A percentile compares a stretch with the other conserved stretches of the same genome.
These are phyloP conservation scores for Seminavis robusta DNA, from an alignment of 108 stramenopile species.

Conservation along the genomic window DNA sequence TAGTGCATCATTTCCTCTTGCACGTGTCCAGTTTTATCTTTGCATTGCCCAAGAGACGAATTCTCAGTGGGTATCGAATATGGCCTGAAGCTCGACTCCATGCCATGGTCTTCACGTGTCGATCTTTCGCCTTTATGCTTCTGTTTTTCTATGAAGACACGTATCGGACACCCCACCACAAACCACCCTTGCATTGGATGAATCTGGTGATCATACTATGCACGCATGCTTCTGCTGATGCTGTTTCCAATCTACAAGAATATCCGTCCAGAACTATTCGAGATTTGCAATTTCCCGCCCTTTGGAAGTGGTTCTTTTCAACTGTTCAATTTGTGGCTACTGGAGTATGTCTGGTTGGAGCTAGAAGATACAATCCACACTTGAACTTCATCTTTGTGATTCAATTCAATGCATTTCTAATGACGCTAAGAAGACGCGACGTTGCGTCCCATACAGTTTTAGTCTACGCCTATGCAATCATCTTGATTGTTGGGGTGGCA, in stretches of 20 bases:
- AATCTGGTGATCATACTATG: neutral
- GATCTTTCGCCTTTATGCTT: neutral
- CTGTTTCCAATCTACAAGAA: neutral
- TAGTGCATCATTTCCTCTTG: slow-evolving; percentile 1
- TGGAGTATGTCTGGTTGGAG: too few relatives aligned
- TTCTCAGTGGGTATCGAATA: slow-evolving; percentile 4
- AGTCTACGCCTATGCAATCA: neutral
- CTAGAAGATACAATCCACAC: neutral
- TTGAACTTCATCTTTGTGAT: neutral
- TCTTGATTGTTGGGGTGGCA: slow-evolving; percentile 1
- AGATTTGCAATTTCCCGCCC: neutral
- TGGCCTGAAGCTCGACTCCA: slow-evolving; percentile 11
- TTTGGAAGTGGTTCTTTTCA: slow-evolving; percentile 3
- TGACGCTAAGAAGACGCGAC: slow-evolving; percentile 8
- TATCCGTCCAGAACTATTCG: neutral
- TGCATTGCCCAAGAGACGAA: slow-evolving; percentile 1
- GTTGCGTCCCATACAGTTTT: slow-evolving; percentile 1
- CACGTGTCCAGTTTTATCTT: slow-evolving; percentile 1
- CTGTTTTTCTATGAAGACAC: neutral
- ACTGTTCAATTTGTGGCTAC: slow-evolving; percentile 3
- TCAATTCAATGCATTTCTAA: slow-evolving; percentile 17
- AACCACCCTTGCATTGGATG: neutral
- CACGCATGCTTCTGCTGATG: neutral
- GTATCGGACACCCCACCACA: too few relatives aligned
- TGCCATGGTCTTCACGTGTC: slow-evolving; percentile 6